These are phyloP conservation scores for Gossypium aridum DNA, from an alignment of 441 rosid genomes.

Conservation along the genomic window DNA sequence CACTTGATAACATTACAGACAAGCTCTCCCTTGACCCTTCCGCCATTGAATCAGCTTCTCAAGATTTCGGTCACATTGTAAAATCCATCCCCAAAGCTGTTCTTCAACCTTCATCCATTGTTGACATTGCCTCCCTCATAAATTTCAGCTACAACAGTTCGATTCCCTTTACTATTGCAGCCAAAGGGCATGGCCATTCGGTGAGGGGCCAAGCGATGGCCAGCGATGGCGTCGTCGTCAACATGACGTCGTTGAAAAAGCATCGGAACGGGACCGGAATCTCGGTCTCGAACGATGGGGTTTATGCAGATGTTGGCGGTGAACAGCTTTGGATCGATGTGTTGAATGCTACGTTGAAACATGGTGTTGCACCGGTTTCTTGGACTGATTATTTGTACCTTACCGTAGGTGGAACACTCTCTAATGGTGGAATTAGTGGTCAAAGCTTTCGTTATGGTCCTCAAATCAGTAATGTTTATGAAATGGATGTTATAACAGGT, in stretches of 20 bases:
- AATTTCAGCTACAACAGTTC: conserved; percentile 33
- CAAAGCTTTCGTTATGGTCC: conserved; percentile 80
- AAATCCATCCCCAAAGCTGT: conserved; percentile 53
- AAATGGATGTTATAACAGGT: conserved; percentile 69
- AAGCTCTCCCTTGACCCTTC: conserved; percentile 38
- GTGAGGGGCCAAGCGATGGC: conserved; percentile 75
- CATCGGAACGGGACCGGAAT: conserved; percentile 25
- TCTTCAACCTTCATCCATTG: conserved; percentile 46
- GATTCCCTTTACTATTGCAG: conserved; percentile 50
- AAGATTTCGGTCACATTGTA: conserved; percentile 63
- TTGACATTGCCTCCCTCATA: conserved; percentile 48
- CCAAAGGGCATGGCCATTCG: conserved; percentile 81
- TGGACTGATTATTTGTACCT: conserved; percentile 88
- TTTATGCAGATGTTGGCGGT: conserved; percentile 74
- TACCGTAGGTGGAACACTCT: conserved; percentile 89
- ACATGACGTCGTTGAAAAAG: conserved; percentile 51
- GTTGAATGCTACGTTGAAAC: conserved; percentile 34
- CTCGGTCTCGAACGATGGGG: conserved; percentile 21
- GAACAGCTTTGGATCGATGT: conserved; percentile 86
- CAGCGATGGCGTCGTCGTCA: conserved; percentile 57
- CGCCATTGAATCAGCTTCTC: conserved; percentile 43
- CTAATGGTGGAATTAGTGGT: conserved; percentile 93
- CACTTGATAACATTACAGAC: conserved; percentile 12
- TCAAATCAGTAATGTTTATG: conserved; percentile 79
- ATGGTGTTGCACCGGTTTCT: conserved; percentile 68